Evolutionary conservation across 192 early-diverging fungal genomes (phyloP).

Genomic region (Entophlyctis luteolus): DNA sequence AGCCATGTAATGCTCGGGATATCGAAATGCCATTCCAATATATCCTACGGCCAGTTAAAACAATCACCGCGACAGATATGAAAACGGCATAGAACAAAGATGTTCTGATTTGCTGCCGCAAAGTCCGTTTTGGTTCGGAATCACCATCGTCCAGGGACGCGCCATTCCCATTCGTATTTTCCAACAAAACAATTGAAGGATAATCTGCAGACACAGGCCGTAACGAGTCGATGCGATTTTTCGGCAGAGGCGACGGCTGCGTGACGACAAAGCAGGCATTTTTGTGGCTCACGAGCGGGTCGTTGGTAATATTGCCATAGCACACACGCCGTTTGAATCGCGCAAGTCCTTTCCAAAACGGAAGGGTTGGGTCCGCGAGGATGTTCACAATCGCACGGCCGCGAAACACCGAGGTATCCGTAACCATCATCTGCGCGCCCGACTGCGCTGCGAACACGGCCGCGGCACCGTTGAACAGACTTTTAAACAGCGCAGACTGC

Average conservation of each 20-base stretch:
- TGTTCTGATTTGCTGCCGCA: neutral
- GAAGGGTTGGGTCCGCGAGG: constrained; percentile 22
- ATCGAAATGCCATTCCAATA: constrained; percentile 1
- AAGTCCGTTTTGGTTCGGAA: neutral
- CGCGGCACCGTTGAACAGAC: constrained; percentile 24
- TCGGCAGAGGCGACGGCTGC: neutral
- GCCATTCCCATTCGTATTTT: too few species aligned
- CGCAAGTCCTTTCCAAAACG: constrained; percentile 17
- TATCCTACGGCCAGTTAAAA: neutral
- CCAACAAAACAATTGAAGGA: constrained; percentile 8
- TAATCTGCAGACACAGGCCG: constrained; percentile 2
- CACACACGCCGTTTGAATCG: constrained; percentile 13
- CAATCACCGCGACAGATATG: neutral
- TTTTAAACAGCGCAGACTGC: neutral
- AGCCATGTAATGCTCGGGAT: neutral
- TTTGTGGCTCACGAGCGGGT: constrained; percentile 23
- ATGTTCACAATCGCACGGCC: constrained; percentile 3
- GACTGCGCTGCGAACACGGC: constrained; percentile 7
- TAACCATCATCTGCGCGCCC: constrained; percentile 9
- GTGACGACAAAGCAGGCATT: neutral
- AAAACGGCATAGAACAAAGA: neutral
- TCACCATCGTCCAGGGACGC: neutral
- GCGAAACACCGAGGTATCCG: neutral
- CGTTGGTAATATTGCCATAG: constrained; percentile 24
- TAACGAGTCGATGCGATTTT: neutral